These are phyloP conservation scores for Mucor ambiguus DNA, from an alignment of 371 early-diverging fungal species.

Conservation along the genomic window DNA sequence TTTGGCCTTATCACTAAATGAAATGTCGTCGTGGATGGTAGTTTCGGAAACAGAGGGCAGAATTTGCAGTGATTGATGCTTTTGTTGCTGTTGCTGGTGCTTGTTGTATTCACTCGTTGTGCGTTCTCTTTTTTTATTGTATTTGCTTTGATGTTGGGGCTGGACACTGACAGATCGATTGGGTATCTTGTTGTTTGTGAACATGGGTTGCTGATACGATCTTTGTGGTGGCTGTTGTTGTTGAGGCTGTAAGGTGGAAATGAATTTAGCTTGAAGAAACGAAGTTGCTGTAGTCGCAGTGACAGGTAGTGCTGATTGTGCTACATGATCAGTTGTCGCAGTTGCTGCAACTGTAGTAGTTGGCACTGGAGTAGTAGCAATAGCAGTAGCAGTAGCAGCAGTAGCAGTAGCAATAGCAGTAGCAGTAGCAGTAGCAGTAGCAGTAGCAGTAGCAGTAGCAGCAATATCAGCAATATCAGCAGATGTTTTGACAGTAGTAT, in stretches of 20 bases:
- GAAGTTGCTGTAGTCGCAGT: background rate
- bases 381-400: no score
- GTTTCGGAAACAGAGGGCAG: conserved; percentile 38
- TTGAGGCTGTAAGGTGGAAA: conserved; percentile 37
- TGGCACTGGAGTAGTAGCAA: no score
- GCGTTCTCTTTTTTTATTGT: conserved; percentile 13
- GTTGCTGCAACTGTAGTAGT: no score
- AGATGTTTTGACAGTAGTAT: conserved; percentile 21
- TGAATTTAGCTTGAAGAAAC: conserved; percentile 47
- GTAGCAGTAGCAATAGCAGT: no score
- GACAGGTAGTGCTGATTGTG: background rate
- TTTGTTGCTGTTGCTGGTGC: background rate
- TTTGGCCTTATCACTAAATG: conserved; percentile 37
- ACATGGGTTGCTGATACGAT: background rate
- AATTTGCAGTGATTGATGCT: conserved; percentile 13
- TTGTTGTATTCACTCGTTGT: conserved; percentile 20
- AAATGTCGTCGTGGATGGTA: conserved; percentile 11
- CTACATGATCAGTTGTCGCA: background rate
- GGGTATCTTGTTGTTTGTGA: conserved; percentile 32
- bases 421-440: no score
- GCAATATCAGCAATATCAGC: background rate
- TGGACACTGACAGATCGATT: conserved; percentile 30
- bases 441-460: no score
- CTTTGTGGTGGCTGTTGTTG: background rate
- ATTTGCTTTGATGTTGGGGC: background rate